Percentiles rank a stretch among this genome's conserved stretches.
These are phyloP conservation scores for Fraxinus sp. DNA, from an alignment of 305 asterid genomes.

Conservation along the genomic window DNA sequence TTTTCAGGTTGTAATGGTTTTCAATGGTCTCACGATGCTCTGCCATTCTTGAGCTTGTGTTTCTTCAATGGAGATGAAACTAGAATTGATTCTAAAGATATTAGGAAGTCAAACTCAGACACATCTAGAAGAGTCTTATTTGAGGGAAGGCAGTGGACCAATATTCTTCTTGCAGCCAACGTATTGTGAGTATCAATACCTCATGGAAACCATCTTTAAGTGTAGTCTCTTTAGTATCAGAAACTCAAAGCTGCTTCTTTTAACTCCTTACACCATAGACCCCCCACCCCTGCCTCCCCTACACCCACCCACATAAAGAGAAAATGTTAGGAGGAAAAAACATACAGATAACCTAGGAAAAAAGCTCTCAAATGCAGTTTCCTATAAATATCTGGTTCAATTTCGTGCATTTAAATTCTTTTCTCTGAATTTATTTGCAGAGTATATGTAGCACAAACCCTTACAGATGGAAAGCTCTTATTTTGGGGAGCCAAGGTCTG, in stretches of 20 bases:
- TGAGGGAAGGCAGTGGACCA: slow-evolving; percentile 67
- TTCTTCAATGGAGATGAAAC: slow-evolving; percentile 57
- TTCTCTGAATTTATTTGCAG: slow-evolving; percentile 45
- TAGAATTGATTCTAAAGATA: slow-evolving; percentile 33
- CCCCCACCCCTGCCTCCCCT: no score
- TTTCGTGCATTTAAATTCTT: slow-evolving; percentile 10
- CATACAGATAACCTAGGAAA: not conserved
- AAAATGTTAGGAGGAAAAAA: not conserved
- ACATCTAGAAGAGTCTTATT: slow-evolving; percentile 43
- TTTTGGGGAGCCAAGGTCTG: slow-evolving; percentile 69
- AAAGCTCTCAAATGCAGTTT: slow-evolving; percentile 4
- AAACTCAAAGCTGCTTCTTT: not conserved
- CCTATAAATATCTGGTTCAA: not conserved
- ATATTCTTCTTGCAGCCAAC: slow-evolving; percentile 64
- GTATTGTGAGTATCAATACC: slow-evolving; percentile 57
- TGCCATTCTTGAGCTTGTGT: slow-evolving; percentile 49
- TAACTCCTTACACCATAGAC: not conserved
- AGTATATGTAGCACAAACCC: slow-evolving; percentile 56
- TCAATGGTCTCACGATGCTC: slow-evolving; percentile 48
- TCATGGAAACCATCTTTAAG: not conserved
- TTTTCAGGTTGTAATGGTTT: slow-evolving; percentile 43
- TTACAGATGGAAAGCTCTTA: slow-evolving; percentile 61
- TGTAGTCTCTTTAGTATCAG: not conserved
- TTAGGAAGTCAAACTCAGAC: slow-evolving; percentile 43
- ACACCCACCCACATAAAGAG: not conserved